Percentiles rank a stretch among this genome's conserved stretches.
Evolutionary conservation across 2,329 filamentous ascomycete species (phyloP).

Genomic region (Polychaeton citri): DNA sequence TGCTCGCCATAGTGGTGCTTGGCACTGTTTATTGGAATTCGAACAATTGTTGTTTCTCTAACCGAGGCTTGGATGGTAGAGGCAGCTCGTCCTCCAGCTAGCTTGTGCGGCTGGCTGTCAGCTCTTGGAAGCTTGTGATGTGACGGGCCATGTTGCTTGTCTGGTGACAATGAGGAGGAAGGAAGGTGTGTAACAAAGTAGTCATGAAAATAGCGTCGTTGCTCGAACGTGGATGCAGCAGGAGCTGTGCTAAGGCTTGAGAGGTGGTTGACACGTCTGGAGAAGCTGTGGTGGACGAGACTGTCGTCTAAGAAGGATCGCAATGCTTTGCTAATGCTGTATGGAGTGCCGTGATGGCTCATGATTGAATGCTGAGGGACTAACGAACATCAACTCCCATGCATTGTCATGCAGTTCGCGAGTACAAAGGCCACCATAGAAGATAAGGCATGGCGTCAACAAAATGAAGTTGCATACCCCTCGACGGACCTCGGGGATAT

Average conservation of each 20-base stretch:
- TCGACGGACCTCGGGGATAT: too few relatives aligned
- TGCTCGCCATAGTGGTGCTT: slow-evolving; percentile 90
- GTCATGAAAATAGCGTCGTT: slow-evolving; percentile 57
- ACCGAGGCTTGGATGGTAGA: slow-evolving; percentile 23
- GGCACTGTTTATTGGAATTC: slow-evolving; percentile 82
- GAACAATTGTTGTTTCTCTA: slow-evolving; percentile 81
- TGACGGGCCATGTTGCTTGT: slow-evolving; percentile 41
- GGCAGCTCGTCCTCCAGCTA: slow-evolving; percentile 12
- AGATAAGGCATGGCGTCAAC: too few relatives aligned
- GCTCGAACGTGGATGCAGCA: too few relatives aligned
- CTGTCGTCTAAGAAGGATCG: slow-evolving; percentile 12
- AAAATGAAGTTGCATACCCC: too few relatives aligned
- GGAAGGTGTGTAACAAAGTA: slow-evolving; percentile 97
- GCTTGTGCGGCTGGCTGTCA: slow-evolving; percentile 61
- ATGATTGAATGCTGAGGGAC: too few relatives aligned
- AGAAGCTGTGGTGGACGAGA: too few relatives aligned
- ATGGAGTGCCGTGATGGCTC: slow-evolving; percentile 16
- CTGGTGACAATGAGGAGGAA: slow-evolving; percentile 82
- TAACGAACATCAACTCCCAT: too few relatives aligned
- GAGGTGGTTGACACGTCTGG: too few relatives aligned
- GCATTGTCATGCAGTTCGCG: too few relatives aligned
- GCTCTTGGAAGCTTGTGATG: slow-evolving; percentile 79
- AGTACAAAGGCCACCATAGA: too few relatives aligned
- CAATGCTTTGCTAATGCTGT: slow-evolving; percentile 16
- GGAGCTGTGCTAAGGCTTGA: not conserved